Evolutionary conservation across 129 eudicot genomes (phyloP), one percentile per base, ranked within the genome.

Genomic region (Apium graveolens): DNA sequence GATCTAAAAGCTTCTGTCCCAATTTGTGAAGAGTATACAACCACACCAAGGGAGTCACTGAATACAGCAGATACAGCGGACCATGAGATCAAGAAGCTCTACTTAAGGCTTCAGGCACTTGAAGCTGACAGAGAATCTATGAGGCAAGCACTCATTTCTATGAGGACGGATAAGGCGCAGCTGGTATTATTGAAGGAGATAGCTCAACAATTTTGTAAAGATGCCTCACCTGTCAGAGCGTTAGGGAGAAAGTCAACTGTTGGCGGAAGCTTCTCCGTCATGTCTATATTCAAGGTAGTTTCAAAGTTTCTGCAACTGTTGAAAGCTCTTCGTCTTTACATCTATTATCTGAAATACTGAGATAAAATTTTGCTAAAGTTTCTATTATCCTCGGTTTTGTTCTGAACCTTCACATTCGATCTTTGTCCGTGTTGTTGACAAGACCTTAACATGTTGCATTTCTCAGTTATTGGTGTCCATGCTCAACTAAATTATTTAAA

Each of bases 121-220:
- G 97, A 95, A 81, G 98, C 97, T 48, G 98, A 95, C 80, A 86
- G 96, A 77, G 98, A 91, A 81, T 91, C 97, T 8, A 90, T 95
- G 98, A 90, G 97, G 86, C 94, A 90, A 82, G 81, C 97, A 14
- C 87, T 95, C 63, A 88, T 95, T 24, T 87, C 97, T 49, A 86
- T 91, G 93, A 87, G 96, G 42, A 91, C 98, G 16, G 98, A 95
- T 82, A 95, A 95, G 81, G 97, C 98, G 32, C 98, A 91, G 43
- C 55, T 91, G 83, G 87, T 90, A 13, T 82, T 95, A 79, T 82
- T 89, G 84, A 89, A 90, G 71, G 97, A 92, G 82, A 92, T 92
- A 63, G 97, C 97, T 87, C 92, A 89, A 80, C 88, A 91, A 49
- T 79, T 95, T 78, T 90, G 88, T 76, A 91, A 87, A 82, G 98